A percentile compares a stretch with the other conserved stretches of the same genome.
phyloP scores from a whole-genome alignment of 441 rosid genomes.

The Croton laevigatus region DNA sequence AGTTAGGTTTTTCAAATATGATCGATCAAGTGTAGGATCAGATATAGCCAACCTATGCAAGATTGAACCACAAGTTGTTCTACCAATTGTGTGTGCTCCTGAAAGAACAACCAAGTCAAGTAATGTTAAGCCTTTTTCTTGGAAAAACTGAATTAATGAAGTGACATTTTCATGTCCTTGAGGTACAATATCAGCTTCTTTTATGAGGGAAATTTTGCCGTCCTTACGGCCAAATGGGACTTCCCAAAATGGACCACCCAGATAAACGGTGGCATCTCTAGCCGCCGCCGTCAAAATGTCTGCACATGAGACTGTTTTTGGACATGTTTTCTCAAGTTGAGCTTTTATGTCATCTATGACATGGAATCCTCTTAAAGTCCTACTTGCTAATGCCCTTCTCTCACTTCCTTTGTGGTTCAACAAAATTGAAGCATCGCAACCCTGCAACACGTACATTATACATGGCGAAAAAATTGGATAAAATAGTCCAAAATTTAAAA shows the following conservation, averaged over 20 bases:
- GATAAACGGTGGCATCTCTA: constrained; percentile 43
- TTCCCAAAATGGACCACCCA: constrained; percentile 60
- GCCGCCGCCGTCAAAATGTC: constrained; percentile 51
- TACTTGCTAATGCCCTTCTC: constrained; percentile 40
- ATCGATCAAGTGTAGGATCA: constrained; percentile 32
- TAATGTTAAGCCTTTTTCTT: constrained; percentile 31
- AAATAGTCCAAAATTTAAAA: too few species aligned
- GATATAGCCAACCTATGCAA: constrained; percentile 32
- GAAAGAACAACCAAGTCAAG: constrained; percentile 53
- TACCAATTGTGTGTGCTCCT: constrained; percentile 53
- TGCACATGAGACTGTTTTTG: constrained; percentile 41
- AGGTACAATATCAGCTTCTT: constrained; percentile 46
- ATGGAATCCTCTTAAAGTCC: constrained; percentile 40
- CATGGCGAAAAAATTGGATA: neutral
- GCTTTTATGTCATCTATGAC: constrained; percentile 46
- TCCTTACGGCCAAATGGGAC: constrained; percentile 46
- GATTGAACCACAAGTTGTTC: constrained; percentile 35
- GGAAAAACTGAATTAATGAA: constrained; percentile 36
- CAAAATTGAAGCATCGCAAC: constrained; percentile 50
- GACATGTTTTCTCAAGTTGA: constrained; percentile 39
- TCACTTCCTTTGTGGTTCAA: constrained; percentile 43
- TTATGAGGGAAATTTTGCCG: constrained; percentile 35
- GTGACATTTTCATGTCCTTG: constrained; percentile 46
- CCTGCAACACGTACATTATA: constrained; percentile 25
- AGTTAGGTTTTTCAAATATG: constrained; percentile 29